phyloP scores from a whole-genome alignment of 2,329 filamentous ascomycete genomes.

The Epicoccum sorghinum region DNA sequence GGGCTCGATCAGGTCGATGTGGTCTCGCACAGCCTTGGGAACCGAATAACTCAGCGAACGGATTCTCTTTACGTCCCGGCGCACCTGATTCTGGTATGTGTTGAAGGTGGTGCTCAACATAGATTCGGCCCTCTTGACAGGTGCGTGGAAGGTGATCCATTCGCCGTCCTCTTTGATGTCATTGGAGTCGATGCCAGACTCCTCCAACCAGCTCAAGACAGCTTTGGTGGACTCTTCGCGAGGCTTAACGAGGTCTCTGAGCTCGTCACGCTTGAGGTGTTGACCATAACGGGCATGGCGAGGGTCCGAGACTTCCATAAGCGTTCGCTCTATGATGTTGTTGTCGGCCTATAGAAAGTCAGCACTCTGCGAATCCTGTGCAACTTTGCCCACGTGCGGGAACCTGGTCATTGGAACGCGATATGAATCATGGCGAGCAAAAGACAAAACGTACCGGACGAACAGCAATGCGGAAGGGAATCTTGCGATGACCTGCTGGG shows the following conservation, averaged over 20 bases:
- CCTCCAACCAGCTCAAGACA: conserved; percentile 62
- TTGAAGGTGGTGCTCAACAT: conserved; percentile 65
- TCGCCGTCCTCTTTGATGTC: conserved; percentile 60
- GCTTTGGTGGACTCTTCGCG: conserved; percentile 54
- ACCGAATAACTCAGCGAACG: conserved; percentile 67
- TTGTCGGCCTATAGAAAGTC: conserved; percentile 54
- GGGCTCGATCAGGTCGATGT: conserved; percentile 69
- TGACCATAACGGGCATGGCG: conserved; percentile 64
- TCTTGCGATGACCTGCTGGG: conserved; percentile 37
- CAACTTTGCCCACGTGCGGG: conserved; percentile 1
- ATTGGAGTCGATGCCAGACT: conserved; percentile 54
- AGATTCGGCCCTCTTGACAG: conserved; percentile 58
- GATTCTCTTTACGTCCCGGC: conserved; percentile 54
- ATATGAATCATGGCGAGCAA: not conserved
- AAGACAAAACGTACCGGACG: conserved; percentile 42
- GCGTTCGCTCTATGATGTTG: conserved; percentile 61
- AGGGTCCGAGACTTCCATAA: conserved; percentile 68
- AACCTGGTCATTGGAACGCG: not conserved
- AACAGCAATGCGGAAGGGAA: conserved; percentile 49
- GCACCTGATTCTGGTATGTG: conserved; percentile 58
- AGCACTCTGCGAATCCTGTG: conserved; percentile 16
- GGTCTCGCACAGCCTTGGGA: conserved; percentile 59
- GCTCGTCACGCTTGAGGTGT: conserved; percentile 66
- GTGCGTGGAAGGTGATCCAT: conserved; percentile 66
- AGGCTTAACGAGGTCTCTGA: conserved; percentile 62